Percentiles rank a stretch among this genome's conserved stretches.
These are phyloP conservation scores for Austroboletus novae-zelandiae DNA, from an alignment of 1,284 basidiomycete species.

Conservation along the genomic window DNA sequence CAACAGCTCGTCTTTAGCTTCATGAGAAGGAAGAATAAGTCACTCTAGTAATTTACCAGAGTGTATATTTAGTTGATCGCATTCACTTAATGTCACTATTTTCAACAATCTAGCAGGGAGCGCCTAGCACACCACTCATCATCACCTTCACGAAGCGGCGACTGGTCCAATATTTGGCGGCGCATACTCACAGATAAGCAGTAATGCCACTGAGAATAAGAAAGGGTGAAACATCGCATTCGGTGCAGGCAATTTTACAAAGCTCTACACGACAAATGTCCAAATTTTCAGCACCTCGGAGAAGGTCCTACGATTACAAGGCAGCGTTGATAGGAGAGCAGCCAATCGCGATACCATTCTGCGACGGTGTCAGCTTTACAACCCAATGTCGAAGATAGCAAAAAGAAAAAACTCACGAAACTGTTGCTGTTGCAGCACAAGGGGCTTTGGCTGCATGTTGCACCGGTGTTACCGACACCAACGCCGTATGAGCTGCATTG, in stretches of 20 bases:
- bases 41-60: not conserved
- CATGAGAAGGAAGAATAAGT: not conserved
- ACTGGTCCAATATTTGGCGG: too few species aligned
- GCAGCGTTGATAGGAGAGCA: conserved; percentile 28
- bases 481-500: conserved; percentile 2
- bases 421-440: conserved; percentile 30
- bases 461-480: conserved; percentile 1
- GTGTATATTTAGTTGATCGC: not conserved
- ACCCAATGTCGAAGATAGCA: too few species aligned
- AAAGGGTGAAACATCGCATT: too few species aligned
- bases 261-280: too few species aligned
- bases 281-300: not conserved
- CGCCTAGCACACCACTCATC: too few species aligned
- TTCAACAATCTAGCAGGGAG: too few species aligned
- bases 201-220: too few species aligned
- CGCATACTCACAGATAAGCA: too few species aligned
- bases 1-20: not conserved
- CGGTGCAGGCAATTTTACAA: too few species aligned
- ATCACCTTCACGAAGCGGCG: too few species aligned
- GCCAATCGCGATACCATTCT: conserved; percentile 32
- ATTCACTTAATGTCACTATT: too few species aligned
- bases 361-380: too few species aligned
- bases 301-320: not conserved
- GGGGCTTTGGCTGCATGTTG: conserved; percentile 12
- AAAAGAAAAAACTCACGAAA: conserved; percentile 6